Conservation (phyloP, 1,284 basidiomycete genomes). For the Pyrrhoderma noxium region DNA sequence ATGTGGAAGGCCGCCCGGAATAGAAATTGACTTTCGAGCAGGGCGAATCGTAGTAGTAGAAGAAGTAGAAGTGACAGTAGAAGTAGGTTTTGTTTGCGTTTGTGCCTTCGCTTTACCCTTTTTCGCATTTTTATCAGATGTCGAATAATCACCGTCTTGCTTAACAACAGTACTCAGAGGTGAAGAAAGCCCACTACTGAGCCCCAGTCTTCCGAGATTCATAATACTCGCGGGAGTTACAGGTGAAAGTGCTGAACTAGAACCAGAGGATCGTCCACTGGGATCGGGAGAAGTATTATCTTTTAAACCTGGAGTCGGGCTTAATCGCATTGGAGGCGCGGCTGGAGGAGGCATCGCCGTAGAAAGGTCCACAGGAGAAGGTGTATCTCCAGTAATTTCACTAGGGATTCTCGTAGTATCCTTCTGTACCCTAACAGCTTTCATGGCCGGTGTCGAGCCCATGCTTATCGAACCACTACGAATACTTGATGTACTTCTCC, state of each 20-base stretch:
- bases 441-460: conserved; percentile 55
- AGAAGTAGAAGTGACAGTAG: conserved; percentile 17
- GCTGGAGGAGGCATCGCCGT: conserved; percentile 65
- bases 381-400: conserved; percentile 51
- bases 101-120: conserved; percentile 27
- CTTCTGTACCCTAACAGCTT: conserved; percentile 34
- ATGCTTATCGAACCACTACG: conserved; percentile 49
- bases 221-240: conserved; percentile 84
- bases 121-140: conserved; percentile 16
- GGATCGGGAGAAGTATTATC: conserved; percentile 18
- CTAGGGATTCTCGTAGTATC: conserved; percentile 32
- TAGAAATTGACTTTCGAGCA: conserved; percentile 26
- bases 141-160: not conserved
- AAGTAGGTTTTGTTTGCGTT: conserved; percentile 23
- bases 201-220: conserved; percentile 64
- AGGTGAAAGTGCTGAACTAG: conserved; percentile 44
- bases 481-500: conserved; percentile 1
- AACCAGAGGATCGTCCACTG: not conserved
- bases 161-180: conserved; percentile 22
- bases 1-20: conserved; percentile 23
- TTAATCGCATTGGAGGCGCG: conserved; percentile 34
- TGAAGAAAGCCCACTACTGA: conserved; percentile 36
- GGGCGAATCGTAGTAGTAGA: conserved; percentile 18
- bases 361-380: conserved; percentile 76
- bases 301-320: conserved; percentile 3